Evolutionary conservation across 2,329 filamentous ascomycete species (phyloP), one percentile per base, ranked within the genome.

Genomic region (Nothophoma quercina): DNA sequence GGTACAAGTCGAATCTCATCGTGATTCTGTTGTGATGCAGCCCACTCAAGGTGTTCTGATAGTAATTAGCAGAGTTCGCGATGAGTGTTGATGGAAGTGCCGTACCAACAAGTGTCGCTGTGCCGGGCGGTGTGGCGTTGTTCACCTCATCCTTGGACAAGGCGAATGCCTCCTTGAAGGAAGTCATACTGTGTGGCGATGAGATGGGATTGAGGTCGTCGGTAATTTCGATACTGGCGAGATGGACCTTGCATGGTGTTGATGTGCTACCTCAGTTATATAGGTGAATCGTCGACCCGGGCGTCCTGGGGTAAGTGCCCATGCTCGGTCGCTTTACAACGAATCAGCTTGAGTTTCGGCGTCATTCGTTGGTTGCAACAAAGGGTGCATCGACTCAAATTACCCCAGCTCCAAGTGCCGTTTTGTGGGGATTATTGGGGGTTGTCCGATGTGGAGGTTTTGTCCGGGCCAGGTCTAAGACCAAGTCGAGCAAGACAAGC

Each of bases 61-160:
- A 4, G 16, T n/a, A 12, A 15, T 62, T 25, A 64, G 48, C 26
- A 15, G 12, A 25, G 15, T 26, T 38, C 21, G 4, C 5, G 13
- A 5, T 2, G 19, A n/a, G 18, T 1, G 21, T n/a, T 22, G 23
- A 32, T 26, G 23, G 3, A 1, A 2, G 6, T n/a, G 18, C 49
- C 68, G 36, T 64, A 76, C 75, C 75, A 36, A 77, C 66, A 9
- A 78, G 64, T 16, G 64, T 66, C 3, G 69, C 63, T 9, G 75
- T 78, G 12, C 76, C 76, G 15, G 75, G 75, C 5, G 76, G 75
- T 45, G 69, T 71, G 7, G 72, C 71, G 47, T 70, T 68, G 21
- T 57, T 63, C 9, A 78, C 69, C 51, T 77, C 72, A 21, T 69
- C 63, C 49, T 77, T 76, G 1, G 75, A 73, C 13, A 78, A 57